Conservation (phyloP, 75 land plant species). For the Pseudotsuga menziesii region DNA sequence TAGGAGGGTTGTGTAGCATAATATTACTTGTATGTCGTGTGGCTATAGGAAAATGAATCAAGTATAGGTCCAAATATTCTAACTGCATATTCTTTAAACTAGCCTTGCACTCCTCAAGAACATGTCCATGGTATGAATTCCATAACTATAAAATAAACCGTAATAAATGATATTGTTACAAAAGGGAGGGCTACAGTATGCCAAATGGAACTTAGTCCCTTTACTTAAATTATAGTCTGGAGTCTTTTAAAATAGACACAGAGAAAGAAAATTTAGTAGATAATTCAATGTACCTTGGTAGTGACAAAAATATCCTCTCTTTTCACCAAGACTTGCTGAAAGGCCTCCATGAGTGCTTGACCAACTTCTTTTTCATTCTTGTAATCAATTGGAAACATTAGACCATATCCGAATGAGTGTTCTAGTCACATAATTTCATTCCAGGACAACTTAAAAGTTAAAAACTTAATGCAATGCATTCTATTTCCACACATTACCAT, state of each 20-base stretch:
- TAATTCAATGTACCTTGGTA: slow-evolving; percentile 52
- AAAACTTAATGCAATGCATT: background rate
- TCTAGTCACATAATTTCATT: background rate
- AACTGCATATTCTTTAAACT: slow-evolving; percentile 91
- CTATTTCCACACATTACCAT: background rate
- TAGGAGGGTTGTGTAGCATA: too few species aligned
- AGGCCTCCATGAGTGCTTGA: slow-evolving; percentile 78
- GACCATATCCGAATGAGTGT: slow-evolving; percentile 1
- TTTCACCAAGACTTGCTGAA: slow-evolving; percentile 76
- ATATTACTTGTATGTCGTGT: too few species aligned
- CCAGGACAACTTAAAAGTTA: background rate
- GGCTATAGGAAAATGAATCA: too few species aligned
- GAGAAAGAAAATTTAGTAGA: slow-evolving; percentile 7
- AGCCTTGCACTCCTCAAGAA: slow-evolving; percentile 85
- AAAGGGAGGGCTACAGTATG: too few species aligned
- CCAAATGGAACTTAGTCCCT: background rate
- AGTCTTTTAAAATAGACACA: background rate
- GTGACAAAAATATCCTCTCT: slow-evolving; percentile 94
- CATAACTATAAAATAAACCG: slow-evolving; percentile 56
- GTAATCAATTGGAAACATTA: slow-evolving; percentile 79
- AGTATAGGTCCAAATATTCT: slow-evolving; percentile 89
- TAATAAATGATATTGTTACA: slow-evolving; percentile 4
- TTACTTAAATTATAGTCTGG: background rate
- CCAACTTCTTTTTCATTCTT: slow-evolving; percentile 96
- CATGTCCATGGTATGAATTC: slow-evolving; percentile 98